Evolutionary conservation across 2,329 filamentous ascomycete species (phyloP), one percentile per base, ranked within the genome.

Genomic region (Chrysosporium keratinophilum): DNA sequence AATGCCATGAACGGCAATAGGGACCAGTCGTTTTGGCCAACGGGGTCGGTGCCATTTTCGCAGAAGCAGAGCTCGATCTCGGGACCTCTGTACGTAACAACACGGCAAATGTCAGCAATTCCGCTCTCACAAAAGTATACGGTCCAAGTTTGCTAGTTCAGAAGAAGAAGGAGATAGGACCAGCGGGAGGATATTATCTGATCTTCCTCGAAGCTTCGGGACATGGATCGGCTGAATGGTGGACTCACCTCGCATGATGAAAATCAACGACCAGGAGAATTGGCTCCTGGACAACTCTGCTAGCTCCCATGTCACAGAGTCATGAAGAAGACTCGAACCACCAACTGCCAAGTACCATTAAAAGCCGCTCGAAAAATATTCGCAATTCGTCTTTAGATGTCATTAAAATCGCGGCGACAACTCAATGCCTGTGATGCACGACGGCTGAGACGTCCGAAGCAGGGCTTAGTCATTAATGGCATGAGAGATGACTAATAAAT

Each of bases 11-110:
- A 98, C 0, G 93, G 90, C 57, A 98, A 76, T 61, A 96, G 71
- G 28, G 83, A 79, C 93, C 93, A 98, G 66, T 93, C 88, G 71
- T 94, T 91, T 56, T 90, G 85, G 44, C 72, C 76, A 2, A 86
- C 86, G 10, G 91, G 88, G 69, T 96, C 89, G 55, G 74, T 76
- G 52, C 83, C 86, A 61, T 90, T 83, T 17, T 83, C 74, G 57
- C 88, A 89, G 66, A 95, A 88, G 87, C 91, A 97, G 63, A 78
- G 80, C 74, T 97, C 90, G 54, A 97, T 86, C 73, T 98, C 93
- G 33, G 93, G 93, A 7, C 93, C 93, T 67, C 82, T 83, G 60
- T 28, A 54, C 23, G 14, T 5, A 49, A 50, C 31, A 14, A 7
- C 43, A 10, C 17, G 3, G 23, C 3, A 19, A 20, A 6, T 33